phyloP scores from a whole-genome alignment of 1,139 yeast genomes.

The Nakaseomyces uthaithaninus region DNA sequence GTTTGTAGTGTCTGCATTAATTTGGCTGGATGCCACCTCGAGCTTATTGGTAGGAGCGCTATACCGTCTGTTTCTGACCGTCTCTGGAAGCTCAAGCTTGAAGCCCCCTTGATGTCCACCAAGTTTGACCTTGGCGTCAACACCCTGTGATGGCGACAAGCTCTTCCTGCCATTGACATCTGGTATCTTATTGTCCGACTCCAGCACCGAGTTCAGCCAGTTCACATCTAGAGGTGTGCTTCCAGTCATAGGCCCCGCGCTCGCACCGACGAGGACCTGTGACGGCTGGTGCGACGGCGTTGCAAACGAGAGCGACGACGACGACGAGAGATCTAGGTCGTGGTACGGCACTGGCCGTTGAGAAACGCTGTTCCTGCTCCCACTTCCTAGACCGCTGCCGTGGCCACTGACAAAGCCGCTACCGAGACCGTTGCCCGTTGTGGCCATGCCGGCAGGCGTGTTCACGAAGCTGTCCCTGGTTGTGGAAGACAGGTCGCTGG shows the following conservation, averaged over 20 bases:
- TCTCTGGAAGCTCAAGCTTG: slow-evolving; percentile 1
- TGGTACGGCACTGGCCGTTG: slow-evolving; percentile 4
- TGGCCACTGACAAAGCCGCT: too few relatives aligned
- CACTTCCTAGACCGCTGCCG: too few relatives aligned
- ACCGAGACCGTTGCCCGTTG: background rate
- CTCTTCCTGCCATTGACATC: background rate
- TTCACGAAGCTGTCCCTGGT: background rate
- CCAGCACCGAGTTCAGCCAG: slow-evolving; percentile 6
- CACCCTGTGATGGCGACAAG: background rate
- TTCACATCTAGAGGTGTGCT: slow-evolving; percentile 3
- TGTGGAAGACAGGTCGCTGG: background rate
- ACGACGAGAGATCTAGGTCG: slow-evolving; percentile 3
- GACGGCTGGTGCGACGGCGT: slow-evolving; percentile 2
- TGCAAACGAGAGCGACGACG: background rate
- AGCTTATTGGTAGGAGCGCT: background rate
- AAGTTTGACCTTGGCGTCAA: background rate
- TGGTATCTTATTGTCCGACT: slow-evolving; percentile 4
- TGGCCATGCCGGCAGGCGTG: background rate
- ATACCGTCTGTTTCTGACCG: slow-evolving; percentile 1
- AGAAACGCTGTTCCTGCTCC: too few relatives aligned
- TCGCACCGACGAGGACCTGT: background rate
- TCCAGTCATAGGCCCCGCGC: background rate
- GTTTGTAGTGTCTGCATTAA: background rate
- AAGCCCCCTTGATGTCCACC: background rate
- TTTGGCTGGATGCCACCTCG: background rate